A percentile compares a stretch with the other conserved stretches of the same genome.
Conservation (phyloP, 2,329 filamentous ascomycete species). For the Cryphonectria radicalis region DNA sequence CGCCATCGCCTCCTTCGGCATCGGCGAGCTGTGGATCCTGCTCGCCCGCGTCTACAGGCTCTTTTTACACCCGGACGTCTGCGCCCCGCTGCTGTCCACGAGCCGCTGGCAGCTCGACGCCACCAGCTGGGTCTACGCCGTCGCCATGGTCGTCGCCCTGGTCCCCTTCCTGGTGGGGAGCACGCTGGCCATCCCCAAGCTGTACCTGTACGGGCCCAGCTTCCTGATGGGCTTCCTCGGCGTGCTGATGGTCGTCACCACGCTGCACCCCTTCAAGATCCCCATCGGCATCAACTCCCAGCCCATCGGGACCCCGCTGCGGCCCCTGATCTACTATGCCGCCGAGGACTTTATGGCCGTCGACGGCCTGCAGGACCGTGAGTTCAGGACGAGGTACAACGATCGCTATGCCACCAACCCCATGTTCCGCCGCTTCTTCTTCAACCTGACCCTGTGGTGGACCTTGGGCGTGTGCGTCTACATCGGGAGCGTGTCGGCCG, state of each 20-base stretch:
- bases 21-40: slow-evolving; percentile 37
- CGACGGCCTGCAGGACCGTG: slow-evolving; percentile 28
- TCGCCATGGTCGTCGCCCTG: slow-evolving; percentile 23
- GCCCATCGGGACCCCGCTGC: slow-evolving; percentile 20
- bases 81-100: slow-evolving; percentile 27
- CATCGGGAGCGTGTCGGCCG: slow-evolving; percentile 27
- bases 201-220: slow-evolving; percentile 27
- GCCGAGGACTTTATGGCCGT: slow-evolving; percentile 29
- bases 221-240: slow-evolving; percentile 27
- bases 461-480: slow-evolving; percentile 27
- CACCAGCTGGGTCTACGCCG: slow-evolving; percentile 27
- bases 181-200: slow-evolving; percentile 20
- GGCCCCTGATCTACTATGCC: slow-evolving; percentile 28
- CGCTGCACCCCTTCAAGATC: slow-evolving; percentile 22
- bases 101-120: slow-evolving; percentile 27
- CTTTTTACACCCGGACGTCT: slow-evolving; percentile 21
- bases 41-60: slow-evolving; percentile 23
- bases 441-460: slow-evolving; percentile 30
- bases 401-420: slow-evolving; percentile 25
- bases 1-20: slow-evolving; percentile 57
- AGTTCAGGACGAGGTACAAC: slow-evolving; percentile 25
- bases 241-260: slow-evolving; percentile 22
- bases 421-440: slow-evolving; percentile 27
- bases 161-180: slow-evolving; percentile 27
- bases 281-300: slow-evolving; percentile 26